These are phyloP conservation scores for Cenchrus purpureus DNA, from an alignment of 176 grass and related monocot species.

Conservation along the genomic window DNA sequence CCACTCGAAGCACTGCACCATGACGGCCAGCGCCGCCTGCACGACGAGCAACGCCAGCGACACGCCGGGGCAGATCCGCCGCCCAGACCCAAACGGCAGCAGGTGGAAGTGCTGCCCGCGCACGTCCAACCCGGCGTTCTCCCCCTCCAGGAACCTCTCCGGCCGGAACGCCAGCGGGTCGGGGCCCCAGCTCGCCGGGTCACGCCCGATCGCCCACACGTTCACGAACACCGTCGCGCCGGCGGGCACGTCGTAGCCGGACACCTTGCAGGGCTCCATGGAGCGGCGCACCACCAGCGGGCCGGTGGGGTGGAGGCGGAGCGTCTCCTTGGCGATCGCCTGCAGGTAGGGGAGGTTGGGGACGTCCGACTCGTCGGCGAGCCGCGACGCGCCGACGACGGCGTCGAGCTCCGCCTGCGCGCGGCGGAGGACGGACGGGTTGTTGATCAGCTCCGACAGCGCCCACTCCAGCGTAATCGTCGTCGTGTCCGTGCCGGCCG, in stretches of 20 bases:
- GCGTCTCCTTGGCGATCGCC: conserved; percentile 65
- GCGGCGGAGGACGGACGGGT: conserved; percentile 48
- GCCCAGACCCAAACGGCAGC: conserved; percentile 71
- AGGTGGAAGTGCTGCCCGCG: conserved; percentile 76
- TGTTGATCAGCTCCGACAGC: conserved; percentile 68
- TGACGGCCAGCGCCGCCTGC: conserved; percentile 49
- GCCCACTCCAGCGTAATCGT: conserved; percentile 73
- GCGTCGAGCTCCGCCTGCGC: conserved; percentile 52
- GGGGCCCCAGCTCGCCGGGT: conserved; percentile 48
- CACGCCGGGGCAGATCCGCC: conserved; percentile 68
- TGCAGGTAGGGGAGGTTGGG: conserved; percentile 68
- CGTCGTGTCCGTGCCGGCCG: conserved; percentile 69
- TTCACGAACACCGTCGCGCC: conserved; percentile 61
- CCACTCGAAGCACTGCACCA: conserved; percentile 84
- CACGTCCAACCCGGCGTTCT: conserved; percentile 42
- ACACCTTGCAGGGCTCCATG: conserved; percentile 35
- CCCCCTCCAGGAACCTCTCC: conserved; percentile 48
- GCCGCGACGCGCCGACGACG: conserved; percentile 50
- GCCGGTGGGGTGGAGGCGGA: conserved; percentile 63
- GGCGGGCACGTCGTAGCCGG: conserved; percentile 60
- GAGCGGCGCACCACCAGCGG: conserved; percentile 53
- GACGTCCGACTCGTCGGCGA: conserved; percentile 60
- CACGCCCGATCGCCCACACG: conserved; percentile 66
- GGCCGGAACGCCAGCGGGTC: conserved; percentile 68
- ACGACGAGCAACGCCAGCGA: conserved; percentile 60